Conservation (phyloP, 768 basidiomycete genomes). For the Mycena olivaceomarginata region DNA sequence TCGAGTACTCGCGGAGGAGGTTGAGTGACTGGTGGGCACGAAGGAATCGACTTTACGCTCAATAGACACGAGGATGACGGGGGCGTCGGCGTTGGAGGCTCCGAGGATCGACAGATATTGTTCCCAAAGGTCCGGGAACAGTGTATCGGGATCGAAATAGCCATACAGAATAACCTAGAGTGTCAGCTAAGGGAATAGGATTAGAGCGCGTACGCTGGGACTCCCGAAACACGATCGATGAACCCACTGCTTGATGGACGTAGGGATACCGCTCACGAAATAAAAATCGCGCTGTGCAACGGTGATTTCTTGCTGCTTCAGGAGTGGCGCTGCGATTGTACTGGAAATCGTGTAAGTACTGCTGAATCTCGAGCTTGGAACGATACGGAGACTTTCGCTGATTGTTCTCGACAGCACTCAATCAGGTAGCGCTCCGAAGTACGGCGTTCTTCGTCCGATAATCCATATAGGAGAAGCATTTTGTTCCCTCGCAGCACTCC, state of each 20-base stretch:
- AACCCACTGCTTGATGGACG: slow-evolving; percentile 35
- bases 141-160: slow-evolving; percentile 35
- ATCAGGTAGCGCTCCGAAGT: slow-evolving; percentile 21
- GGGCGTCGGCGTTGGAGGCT: too few relatives aligned
- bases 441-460: background rate
- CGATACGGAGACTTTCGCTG: slow-evolving; percentile 26
- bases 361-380: slow-evolving; percentile 20
- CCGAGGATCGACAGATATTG: too few relatives aligned
- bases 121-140: slow-evolving; percentile 28
- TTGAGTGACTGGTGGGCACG: too few relatives aligned
- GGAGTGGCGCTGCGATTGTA: slow-evolving; percentile 27
- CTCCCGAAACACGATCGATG: background rate
- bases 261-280: slow-evolving; percentile 40
- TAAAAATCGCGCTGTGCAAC: slow-evolving; percentile 15
- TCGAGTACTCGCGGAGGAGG: too few relatives aligned
- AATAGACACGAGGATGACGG: too few relatives aligned
- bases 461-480: slow-evolving; percentile 19
- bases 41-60: too few relatives aligned
- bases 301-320: slow-evolving; percentile 28
- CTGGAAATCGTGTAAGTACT: slow-evolving; percentile 30
- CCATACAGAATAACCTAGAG: slow-evolving; percentile 15
- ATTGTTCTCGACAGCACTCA: slow-evolving; percentile 17
- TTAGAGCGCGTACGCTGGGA: slow-evolving; percentile 21
- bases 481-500: background rate
- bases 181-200: slow-evolving; percentile 20